Evolutionary conservation across 2,329 filamentous ascomycete species (phyloP), one percentile per base, ranked within the genome.

Genomic region (Botrytis aclada): DNA sequence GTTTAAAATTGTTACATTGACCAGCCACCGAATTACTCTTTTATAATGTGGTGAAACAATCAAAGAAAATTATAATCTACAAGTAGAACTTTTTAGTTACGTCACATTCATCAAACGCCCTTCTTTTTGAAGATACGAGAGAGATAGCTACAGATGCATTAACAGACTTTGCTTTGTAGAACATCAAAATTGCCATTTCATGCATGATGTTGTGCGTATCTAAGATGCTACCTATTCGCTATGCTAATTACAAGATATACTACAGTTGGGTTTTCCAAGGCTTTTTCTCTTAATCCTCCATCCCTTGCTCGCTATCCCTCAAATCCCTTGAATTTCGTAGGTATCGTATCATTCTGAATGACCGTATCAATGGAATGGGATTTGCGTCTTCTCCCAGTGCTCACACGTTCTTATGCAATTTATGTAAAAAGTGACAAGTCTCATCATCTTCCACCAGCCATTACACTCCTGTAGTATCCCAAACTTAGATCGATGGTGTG

Each of bases 401-500:
- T n/a, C 60, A 71, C 43, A 64, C 39, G 25, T 25, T 43, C 69
- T 16, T 25, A n/a, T 45, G 60, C 47, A 64, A 65, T 71, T 66
- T 60, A 58, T 60, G 37, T 41, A 39, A 39, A 39, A 67, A 43
- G 37, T 43, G 32, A 29, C 58, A 71, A 69, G 65, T 34, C 51
- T 45, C 47, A 65, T 74, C 74, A 78, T 75, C 74, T 76, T 37
- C 75, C 76, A 61, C 74, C 76, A 8, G 76, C 75, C 77, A 81
- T 80, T 37, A 79, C 72, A 39, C 75, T 77, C 41, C 75, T 75
- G 81, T 93, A 94, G 78, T 93, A 93, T 71, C 87, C 86, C 77
- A 90, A 85, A 76, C 91, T 90, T 77, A 94, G 84, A 74, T 92
- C 88, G 47, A 90, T 87, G 14, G 92, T 90, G 81, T 95, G 92